Evolutionary conservation across 495 filamentous ascomycete genomes (phyloP).

Genomic region (Penicillium arizonense): DNA sequence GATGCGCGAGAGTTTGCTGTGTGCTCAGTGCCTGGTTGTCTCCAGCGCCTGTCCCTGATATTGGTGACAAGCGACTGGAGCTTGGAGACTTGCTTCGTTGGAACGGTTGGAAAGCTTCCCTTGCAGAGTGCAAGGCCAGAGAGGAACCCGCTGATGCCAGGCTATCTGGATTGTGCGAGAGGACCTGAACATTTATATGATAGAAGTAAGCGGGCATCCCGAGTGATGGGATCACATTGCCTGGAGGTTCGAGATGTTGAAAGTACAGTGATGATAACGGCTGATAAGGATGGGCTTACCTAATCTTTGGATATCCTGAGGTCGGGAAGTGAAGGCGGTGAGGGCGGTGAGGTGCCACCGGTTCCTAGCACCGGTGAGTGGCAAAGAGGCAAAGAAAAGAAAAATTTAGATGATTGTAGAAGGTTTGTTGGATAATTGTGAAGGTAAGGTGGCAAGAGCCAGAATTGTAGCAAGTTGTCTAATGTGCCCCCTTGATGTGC

Average conservation of each 20-base stretch:
- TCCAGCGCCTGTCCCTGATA: background rate
- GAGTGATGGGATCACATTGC: conserved; percentile 34
- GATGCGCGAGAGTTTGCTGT: conserved; percentile 3
- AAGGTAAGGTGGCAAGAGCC: background rate
- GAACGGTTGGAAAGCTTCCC: conserved; percentile 44
- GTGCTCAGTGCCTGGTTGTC: background rate
- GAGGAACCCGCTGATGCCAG: conserved; percentile 21
- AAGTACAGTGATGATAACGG: conserved; percentile 1
- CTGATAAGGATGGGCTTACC: conserved; percentile 10
- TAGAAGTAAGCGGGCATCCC: conserved; percentile 87
- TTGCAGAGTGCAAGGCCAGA: conserved; percentile 34
- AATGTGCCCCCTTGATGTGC: background rate
- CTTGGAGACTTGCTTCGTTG: conserved; percentile 25
- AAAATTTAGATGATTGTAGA: no score
- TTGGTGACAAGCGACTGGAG: conserved; percentile 4
- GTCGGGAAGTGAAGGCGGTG: no score
- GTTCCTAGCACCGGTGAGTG: conserved; percentile 5
- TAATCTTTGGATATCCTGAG: background rate
- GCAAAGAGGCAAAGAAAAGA: conserved; percentile 4
- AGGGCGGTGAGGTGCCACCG: background rate
- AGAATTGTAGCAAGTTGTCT: background rate
- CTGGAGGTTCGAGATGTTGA: background rate
- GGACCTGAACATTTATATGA: conserved; percentile 82
- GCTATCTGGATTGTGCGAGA: conserved; percentile 44
- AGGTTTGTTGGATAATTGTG: background rate